A percentile compares a stretch with the other conserved stretches of the same genome.
These are phyloP conservation scores for Coccomyxa sp. DNA, from an alignment of 139 green algal genomes.

Conservation along the genomic window DNA sequence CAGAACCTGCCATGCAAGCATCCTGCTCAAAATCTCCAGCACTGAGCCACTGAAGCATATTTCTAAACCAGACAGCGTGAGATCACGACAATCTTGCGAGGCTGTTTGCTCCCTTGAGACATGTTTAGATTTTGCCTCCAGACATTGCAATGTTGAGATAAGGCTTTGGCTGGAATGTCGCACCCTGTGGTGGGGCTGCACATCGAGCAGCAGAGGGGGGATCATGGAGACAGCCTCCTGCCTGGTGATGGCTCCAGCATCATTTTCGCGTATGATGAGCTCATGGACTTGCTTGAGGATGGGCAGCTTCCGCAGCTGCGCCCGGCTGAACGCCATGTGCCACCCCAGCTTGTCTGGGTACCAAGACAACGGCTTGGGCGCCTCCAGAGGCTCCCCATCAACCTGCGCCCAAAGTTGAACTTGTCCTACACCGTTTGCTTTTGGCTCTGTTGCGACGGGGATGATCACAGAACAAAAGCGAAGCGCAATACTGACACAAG, in stretches of 20 bases:
- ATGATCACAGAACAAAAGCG: too few relatives aligned
- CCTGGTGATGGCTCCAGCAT: constrained; percentile 87
- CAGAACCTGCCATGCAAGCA: constrained; percentile 63
- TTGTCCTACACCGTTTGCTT: too few relatives aligned
- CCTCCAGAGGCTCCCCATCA: constrained; percentile 50
- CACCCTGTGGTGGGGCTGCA: constrained; percentile 85
- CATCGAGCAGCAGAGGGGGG: constrained; percentile 93
- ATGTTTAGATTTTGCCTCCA: too few relatives aligned
- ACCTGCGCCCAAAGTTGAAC: constrained; percentile 9
- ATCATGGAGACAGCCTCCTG: constrained; percentile 99
- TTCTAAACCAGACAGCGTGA: too few relatives aligned
- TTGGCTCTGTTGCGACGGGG: too few relatives aligned
- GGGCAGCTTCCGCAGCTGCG: constrained; percentile 80
- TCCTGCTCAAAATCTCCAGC: too few relatives aligned
- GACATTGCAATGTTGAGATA: too few relatives aligned
- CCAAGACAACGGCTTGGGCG: constrained; percentile 79
- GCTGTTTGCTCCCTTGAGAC: too few relatives aligned
- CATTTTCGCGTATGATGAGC: constrained; percentile 69
- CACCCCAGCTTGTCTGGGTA: constrained; percentile 93
- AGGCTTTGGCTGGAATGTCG: not conserved
- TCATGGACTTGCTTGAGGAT: constrained; percentile 66
- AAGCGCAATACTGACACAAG: too few relatives aligned
- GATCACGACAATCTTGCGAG: too few relatives aligned
- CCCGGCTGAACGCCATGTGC: constrained; percentile 80
- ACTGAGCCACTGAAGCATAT: too few relatives aligned